These are phyloP conservation scores for Asterochloris sp. DNA, from an alignment of 139 green algal species.

Conservation along the genomic window DNA sequence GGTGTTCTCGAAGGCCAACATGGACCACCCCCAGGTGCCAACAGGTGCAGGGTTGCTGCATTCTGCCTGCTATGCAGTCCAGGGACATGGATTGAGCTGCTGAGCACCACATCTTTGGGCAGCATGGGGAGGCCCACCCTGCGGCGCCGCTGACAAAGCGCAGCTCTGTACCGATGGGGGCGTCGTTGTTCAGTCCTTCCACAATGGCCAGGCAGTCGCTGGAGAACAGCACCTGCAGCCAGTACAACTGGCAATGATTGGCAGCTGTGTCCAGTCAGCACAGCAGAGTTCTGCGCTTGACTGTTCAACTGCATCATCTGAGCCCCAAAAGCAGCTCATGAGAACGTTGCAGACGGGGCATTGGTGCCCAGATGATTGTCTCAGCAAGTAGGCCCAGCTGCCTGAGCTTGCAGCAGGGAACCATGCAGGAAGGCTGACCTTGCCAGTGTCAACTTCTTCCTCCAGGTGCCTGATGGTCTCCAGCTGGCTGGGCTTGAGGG, in stretches of 20 bases:
- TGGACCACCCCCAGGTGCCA: not conserved
- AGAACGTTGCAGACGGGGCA: not conserved
- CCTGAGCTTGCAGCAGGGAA: not conserved
- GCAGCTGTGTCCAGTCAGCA: no score
- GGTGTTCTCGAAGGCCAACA: not conserved
- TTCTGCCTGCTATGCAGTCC: no score
- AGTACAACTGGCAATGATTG: not conserved
- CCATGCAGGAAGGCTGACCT: conserved; percentile 34
- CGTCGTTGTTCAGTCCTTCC: conserved; percentile 81
- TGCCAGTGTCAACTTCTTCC: conserved; percentile 65
- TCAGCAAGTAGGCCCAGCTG: not conserved
- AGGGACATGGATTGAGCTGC: no score
- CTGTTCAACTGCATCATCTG: no score
- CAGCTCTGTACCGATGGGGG: conserved; percentile 70
- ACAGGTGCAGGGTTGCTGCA: not conserved
- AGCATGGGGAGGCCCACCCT: conserved; percentile 43
- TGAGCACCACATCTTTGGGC: not conserved
- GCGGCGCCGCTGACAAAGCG: conserved; percentile 71
- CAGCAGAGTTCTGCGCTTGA: no score
- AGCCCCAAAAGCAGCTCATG: not conserved
- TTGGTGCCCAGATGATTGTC: not conserved
- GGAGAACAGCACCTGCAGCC: conserved; percentile 66
- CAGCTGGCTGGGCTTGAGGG: conserved; percentile 70
- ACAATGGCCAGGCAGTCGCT: conserved; percentile 72
- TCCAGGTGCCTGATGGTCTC: conserved; percentile 73